A percentile compares a stretch with the other conserved stretches of the same genome.
Conservation (phyloP, 2,329 filamentous ascomycete species). For the Pseudogymnoascus sp. region DNA sequence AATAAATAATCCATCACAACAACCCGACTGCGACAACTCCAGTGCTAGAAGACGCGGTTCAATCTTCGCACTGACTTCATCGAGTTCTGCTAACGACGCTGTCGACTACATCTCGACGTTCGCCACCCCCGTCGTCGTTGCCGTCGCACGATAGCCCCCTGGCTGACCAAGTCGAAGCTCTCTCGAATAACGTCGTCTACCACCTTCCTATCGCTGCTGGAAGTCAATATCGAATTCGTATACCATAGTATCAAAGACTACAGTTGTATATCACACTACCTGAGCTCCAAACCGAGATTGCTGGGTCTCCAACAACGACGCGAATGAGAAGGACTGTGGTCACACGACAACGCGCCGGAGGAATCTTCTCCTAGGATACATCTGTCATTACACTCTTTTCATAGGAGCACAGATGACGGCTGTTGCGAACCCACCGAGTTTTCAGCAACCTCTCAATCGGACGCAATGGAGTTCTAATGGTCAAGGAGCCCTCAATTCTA, state of each 20-base stretch:
- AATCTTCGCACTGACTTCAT: not conserved
- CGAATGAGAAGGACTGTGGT: constrained; percentile 5
- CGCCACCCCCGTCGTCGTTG: not conserved
- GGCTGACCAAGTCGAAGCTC: not conserved
- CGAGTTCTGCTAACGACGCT: not conserved
- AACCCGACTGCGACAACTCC: not conserved
- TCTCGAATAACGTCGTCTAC: not conserved
- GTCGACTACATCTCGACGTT: not conserved
- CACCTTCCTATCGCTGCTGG: not conserved
- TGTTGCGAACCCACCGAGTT: constrained; percentile 56
- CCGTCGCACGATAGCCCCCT: not conserved
- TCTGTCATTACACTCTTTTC: constrained; percentile 10
- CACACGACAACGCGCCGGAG: constrained; percentile 7
- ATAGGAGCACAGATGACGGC: constrained; percentile 48
- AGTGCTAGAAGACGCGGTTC: constrained; percentile 1
- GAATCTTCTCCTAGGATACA: constrained; percentile 3
- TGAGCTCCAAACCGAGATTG: not conserved
- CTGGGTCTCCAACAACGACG: not conserved
- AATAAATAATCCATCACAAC: constrained; percentile 8
- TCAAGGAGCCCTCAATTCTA: constrained; percentile 56
- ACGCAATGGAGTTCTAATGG: constrained; percentile 59
- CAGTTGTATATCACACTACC: not conserved
- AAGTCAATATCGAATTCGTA: not conserved
- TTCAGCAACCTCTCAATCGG: constrained; percentile 51
- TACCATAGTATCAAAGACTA: not conserved